Percentiles rank a stretch among this genome's conserved stretches.
Conservation (phyloP, 2,329 filamentous ascomycete species). For the Xylariaceae sp. region DNA sequence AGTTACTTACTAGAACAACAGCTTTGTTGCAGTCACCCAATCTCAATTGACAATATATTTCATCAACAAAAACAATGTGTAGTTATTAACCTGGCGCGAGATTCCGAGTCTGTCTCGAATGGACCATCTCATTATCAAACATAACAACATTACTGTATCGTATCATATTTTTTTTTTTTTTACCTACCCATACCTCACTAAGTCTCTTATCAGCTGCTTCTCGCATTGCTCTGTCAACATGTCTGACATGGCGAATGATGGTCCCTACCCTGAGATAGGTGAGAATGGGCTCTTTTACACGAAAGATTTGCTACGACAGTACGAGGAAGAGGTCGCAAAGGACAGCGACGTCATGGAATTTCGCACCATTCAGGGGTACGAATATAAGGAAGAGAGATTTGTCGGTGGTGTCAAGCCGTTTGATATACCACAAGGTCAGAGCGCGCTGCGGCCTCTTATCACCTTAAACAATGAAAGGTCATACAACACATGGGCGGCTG, state of each 20-base stretch:
- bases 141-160: too few relatives aligned
- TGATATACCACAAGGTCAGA: neutral
- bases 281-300: neutral
- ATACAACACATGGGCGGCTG: neutral
- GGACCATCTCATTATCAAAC: too few relatives aligned
- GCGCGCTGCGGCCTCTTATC: neutral
- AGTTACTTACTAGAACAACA: too few relatives aligned
- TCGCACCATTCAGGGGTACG: neutral
- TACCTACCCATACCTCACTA: too few relatives aligned
- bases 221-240: too few relatives aligned
- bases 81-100: too few relatives aligned
- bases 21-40: too few relatives aligned
- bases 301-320: neutral
- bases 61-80: too few relatives aligned
- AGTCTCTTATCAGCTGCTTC: too few relatives aligned
- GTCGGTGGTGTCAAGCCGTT: neutral
- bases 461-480: neutral
- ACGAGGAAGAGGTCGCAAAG: conserved; percentile 10
- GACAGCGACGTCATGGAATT: conserved; percentile 5
- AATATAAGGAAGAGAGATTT: neutral
- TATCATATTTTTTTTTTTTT: too few relatives aligned
- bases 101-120: too few relatives aligned
- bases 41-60: too few relatives aligned
- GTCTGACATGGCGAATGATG: neutral
- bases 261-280: conserved; percentile 2